Evolutionary conservation across 2,329 filamentous ascomycete species (phyloP).

Genomic region (Didymella arachidicola): DNA sequence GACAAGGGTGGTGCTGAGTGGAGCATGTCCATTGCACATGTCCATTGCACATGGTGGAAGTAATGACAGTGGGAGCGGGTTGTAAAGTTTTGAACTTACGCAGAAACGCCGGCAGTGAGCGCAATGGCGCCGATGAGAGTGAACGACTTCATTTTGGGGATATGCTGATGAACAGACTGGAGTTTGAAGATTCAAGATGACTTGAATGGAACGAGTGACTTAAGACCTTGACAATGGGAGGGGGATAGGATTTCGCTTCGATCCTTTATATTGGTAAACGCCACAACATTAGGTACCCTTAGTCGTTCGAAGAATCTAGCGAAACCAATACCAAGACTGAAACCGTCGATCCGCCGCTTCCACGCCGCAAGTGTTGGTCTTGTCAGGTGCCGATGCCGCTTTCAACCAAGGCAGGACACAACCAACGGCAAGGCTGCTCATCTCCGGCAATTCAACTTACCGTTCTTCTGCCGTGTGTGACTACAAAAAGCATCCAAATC

Average conservation of each 20-base stretch:
- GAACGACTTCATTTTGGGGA: conserved; percentile 12
- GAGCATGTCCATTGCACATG: no score
- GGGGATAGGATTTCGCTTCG: neutral
- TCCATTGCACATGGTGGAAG: neutral
- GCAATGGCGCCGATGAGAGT: conserved; percentile 5
- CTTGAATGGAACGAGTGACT: conserved; percentile 9
- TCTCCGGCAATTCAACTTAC: conserved; percentile 12
- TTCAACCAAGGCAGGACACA: conserved; percentile 4
- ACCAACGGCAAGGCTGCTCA: conserved; percentile 5
- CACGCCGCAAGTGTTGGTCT: neutral
- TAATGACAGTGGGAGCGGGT: no score
- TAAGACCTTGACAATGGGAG: neutral
- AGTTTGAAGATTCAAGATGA: neutral
- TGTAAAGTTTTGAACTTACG: conserved; percentile 7
- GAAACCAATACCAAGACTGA: neutral
- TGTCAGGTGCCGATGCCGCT: conserved; percentile 4
- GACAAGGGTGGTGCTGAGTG: neutral
- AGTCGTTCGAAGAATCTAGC: neutral
- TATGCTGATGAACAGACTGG: neutral
- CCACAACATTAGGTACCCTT: neutral
- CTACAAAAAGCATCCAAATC: conserved; percentile 5
- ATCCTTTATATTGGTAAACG: conserved; percentile 8
- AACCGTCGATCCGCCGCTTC: neutral
- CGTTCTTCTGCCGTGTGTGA: conserved; percentile 3
- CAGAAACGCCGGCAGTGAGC: conserved; percentile 13